phyloP scores from a whole-genome alignment of 257 asterid genomes.

The Fraxinus pennsylvanica region DNA sequence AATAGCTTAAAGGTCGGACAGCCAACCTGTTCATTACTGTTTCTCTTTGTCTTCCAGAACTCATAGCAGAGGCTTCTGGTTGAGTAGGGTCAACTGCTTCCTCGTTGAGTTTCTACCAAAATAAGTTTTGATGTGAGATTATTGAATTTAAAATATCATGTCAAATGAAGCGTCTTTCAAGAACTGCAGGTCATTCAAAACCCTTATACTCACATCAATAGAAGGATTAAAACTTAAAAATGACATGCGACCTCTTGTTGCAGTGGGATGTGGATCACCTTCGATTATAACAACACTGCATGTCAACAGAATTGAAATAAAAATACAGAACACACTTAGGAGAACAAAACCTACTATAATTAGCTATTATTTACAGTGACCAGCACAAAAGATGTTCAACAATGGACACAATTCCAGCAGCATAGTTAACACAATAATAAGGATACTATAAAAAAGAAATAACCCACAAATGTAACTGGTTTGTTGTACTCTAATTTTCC shows the following conservation, averaged over 20 bases:
- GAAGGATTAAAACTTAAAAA: slow-evolving; percentile 87
- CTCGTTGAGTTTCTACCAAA: slow-evolving; percentile 70
- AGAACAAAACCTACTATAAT: slow-evolving; percentile 2
- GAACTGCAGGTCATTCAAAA: slow-evolving; percentile 25
- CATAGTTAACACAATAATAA: neutral
- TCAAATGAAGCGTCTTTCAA: slow-evolving; percentile 14
- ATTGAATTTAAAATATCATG: slow-evolving; percentile 1
- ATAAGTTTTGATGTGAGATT: slow-evolving; percentile 35
- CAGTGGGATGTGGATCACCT: slow-evolving; percentile 89
- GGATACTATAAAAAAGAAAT: neutral
- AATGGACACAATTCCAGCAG: neutral
- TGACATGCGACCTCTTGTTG: slow-evolving; percentile 83
- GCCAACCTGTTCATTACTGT: slow-evolving; percentile 45
- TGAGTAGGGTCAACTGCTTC: slow-evolving; percentile 48
- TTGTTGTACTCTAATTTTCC: neutral
- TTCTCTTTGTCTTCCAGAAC: slow-evolving; percentile 54
- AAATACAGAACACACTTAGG: slow-evolving; percentile 12
- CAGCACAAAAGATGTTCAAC: neutral
- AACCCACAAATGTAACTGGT: neutral
- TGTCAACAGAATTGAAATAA: slow-evolving; percentile 23
- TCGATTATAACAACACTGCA: slow-evolving; percentile 81
- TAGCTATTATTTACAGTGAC: neutral
- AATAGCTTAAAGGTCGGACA: slow-evolving; percentile 15
- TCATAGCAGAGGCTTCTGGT: slow-evolving; percentile 51
- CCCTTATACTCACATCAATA: slow-evolving; percentile 78